Base-by-base conservation (phyloP, 176 grass and related monocot genomes). In the Tillandsia leiboldiana region DNA sequence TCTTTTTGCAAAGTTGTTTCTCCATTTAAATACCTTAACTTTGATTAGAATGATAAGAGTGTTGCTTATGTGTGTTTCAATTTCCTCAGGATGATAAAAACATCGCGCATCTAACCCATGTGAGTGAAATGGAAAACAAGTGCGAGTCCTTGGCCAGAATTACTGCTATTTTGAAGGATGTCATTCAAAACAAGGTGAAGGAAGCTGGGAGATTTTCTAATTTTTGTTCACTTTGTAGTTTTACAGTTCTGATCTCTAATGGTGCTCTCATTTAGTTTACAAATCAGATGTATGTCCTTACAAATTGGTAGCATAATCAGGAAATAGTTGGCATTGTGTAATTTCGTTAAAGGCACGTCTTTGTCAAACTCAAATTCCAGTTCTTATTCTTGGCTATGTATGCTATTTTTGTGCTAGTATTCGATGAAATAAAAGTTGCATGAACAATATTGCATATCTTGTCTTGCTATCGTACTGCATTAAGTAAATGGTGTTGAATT, bases 111-210 rank as follows among this genome's bases (percentile, higher is more conserved):
- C 84, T 99, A 71, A 99, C 87, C 50, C 94, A 99, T 80, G 94
- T 99, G 67, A 93, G 94, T 83, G 94, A 99, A 73, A 99, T 99
- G 94, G 89, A 99, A 79, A 99, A 93, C 63, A 99, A 99, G 58
- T 99, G 89, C 28, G 84, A 93, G 53, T 99, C 94, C 51, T 89
- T 99, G 79, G 84, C 89, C 52, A 90, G 82, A 90, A 99, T 99
- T 56, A 99, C 94, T 69, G 24, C 94, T 73, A 93, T 99, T 78
- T 78, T 99, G 84, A 99, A 99, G 81, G 94, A 99, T 90, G 94
- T 99, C 33, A 99, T 99, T 73, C 94, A 99, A 65, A 99, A 99
- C 78, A 99, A 99, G 94, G 94, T 99, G 87, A 77, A 62, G 20
- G 22, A 68, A 71, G 12, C 53, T 13, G 51, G 48, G 49, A 68